phyloP scores from a whole-genome alignment of 2,329 filamentous ascomycete species.

The Epichloe uncinata region DNA sequence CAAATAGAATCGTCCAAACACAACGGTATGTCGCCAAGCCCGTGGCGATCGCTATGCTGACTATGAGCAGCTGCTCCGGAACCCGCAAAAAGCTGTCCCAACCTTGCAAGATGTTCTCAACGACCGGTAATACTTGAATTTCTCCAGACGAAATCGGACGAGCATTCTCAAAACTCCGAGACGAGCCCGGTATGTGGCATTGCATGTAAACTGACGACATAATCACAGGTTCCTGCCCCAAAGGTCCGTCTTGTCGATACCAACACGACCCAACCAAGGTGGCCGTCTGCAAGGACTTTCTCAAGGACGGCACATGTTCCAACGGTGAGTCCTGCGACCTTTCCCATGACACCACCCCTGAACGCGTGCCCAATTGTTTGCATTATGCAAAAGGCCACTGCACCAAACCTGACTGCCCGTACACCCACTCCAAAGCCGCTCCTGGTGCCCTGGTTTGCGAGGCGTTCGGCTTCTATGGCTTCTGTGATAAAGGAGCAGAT shows the following conservation, averaged over 20 bases:
- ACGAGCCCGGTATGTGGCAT: slow-evolving; percentile 23
- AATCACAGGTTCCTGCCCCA: slow-evolving; percentile 64
- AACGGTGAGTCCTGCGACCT: slow-evolving; percentile 75
- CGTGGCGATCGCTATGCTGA: slow-evolving; percentile 23
- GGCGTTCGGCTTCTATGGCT: slow-evolving; percentile 74
- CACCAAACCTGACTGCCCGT: slow-evolving; percentile 73
- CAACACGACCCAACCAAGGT: slow-evolving; percentile 77
- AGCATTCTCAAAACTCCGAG: slow-evolving; percentile 9
- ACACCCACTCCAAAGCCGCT: slow-evolving; percentile 70
- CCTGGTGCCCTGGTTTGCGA: slow-evolving; percentile 70
- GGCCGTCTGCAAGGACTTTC: slow-evolving; percentile 77
- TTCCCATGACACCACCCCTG: slow-evolving; percentile 71
- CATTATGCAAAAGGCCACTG: slow-evolving; percentile 87
- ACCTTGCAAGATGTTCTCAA: slow-evolving; percentile 59
- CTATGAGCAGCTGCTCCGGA: slow-evolving; percentile 31
- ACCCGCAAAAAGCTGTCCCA: slow-evolving; percentile 56
- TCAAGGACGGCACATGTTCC: slow-evolving; percentile 66
- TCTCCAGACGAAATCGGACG: slow-evolving; percentile 19
- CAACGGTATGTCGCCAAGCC: slow-evolving; percentile 49
- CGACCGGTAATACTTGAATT: slow-evolving; percentile 50
- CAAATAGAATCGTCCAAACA: slow-evolving; percentile 59
- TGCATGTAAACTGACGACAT: slow-evolving; percentile 30
- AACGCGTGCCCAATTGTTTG: slow-evolving; percentile 78
- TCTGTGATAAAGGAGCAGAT: slow-evolving; percentile 67
- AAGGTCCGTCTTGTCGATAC: slow-evolving; percentile 68